Evolutionary conservation across 2,329 filamentous ascomycete genomes (phyloP).

Genomic region (Trichothecium roseum): DNA sequence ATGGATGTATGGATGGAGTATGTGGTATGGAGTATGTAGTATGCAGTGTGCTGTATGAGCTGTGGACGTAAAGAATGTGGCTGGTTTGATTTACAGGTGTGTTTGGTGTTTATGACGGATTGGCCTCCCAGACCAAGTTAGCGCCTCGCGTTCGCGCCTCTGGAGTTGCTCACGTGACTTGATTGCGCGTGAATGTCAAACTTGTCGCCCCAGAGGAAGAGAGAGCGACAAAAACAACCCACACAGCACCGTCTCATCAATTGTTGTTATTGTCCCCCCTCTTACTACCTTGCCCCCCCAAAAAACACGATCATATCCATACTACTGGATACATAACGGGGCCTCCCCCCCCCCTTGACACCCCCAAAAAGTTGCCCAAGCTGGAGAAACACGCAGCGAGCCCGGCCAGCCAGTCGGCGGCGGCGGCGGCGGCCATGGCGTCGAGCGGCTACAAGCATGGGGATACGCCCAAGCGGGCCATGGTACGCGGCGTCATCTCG

Average conservation of each 20-base stretch:
- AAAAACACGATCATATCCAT: too few species aligned
- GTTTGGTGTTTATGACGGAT: neutral
- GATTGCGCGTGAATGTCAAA: neutral
- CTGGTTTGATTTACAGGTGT: neutral
- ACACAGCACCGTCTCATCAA: neutral
- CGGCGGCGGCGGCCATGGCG: conserved; percentile 15
- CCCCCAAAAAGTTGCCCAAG: too few species aligned
- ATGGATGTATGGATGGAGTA: too few species aligned
- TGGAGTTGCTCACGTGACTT: neutral
- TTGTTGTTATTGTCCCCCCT: neutral
- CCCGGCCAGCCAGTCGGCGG: neutral
- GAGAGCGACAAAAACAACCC: conserved; percentile 1
- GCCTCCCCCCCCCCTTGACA: too few species aligned
- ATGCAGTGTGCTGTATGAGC: too few species aligned
- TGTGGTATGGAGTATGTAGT: too few species aligned
- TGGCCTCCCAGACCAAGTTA: too few species aligned
- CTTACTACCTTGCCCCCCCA: too few species aligned
- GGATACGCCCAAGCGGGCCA: conserved; percentile 25
- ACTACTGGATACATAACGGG: too few species aligned
- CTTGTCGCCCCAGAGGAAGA: neutral
- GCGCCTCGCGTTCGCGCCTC: neutral
- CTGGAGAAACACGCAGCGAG: too few species aligned
- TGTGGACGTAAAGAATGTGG: too few species aligned
- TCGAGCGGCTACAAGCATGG: conserved; percentile 24
- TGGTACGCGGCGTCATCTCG: conserved; percentile 27